phyloP scores from a whole-genome alignment of 371 early-diverging fungal genomes.

The Chytridium lagenaria region DNA sequence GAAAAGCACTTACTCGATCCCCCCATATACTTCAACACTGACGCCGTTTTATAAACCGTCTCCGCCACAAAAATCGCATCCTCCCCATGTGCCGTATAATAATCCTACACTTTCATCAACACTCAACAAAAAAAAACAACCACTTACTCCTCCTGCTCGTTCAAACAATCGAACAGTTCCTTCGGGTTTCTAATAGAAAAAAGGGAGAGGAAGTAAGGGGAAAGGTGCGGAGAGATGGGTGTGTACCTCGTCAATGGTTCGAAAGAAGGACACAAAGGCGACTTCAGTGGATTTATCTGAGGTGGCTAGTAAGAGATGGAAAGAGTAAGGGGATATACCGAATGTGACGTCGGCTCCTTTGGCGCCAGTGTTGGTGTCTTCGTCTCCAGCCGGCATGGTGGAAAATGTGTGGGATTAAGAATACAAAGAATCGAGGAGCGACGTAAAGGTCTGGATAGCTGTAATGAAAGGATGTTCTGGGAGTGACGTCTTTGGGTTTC shows the following conservation, averaged over 20 bases:
- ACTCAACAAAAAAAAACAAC: not conserved
- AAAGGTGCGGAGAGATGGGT: not conserved
- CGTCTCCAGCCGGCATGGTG: not conserved
- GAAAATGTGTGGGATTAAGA: no score
- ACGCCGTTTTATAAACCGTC: constrained; percentile 84
- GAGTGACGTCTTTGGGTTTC: no score
- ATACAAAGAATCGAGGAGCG: no score
- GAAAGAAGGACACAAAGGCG: constrained; percentile 60
- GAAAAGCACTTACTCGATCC: constrained; percentile 49
- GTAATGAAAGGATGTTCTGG: no score
- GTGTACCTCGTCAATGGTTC: constrained; percentile 52
- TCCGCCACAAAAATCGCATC: constrained; percentile 87
- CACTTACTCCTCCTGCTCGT: constrained; percentile 62
- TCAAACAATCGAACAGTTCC: constrained; percentile 77
- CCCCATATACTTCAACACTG: constrained; percentile 89
- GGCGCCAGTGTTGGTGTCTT: not conserved
- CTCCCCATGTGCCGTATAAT: constrained; percentile 87
- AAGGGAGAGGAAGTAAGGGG: not conserved
- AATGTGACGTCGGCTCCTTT: not conserved
- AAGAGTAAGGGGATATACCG: no score
- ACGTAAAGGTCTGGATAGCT: no score
- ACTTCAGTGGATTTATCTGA: constrained; percentile 51
- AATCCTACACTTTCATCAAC: constrained; percentile 48
- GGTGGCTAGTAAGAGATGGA: no score
- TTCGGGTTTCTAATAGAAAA: constrained; percentile 46